Percentiles rank a stretch among this genome's conserved stretches.
Evolutionary conservation across 352 stramenopile genomes (phyloP).

Genomic region (Phytophthora lateralis): DNA sequence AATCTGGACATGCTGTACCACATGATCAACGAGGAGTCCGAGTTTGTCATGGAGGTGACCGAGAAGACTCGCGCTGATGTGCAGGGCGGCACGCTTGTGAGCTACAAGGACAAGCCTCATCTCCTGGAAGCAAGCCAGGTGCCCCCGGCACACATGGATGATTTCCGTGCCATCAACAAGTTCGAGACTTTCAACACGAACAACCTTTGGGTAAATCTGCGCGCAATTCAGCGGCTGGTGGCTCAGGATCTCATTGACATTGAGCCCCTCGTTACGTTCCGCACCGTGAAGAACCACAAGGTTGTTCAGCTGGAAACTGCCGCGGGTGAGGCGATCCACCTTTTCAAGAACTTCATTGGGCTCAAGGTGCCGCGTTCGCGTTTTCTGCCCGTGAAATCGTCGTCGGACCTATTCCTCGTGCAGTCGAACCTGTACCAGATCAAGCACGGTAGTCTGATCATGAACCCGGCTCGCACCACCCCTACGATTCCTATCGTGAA

Average conservation of each 20-base stretch:
- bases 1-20: constrained; percentile 98
- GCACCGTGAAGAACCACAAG: constrained; percentile 96
- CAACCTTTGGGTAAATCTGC: constrained; percentile 99
- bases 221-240: constrained; percentile 96
- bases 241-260: constrained; percentile 98
- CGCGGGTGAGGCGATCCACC: constrained; percentile 98
- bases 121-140: constrained; percentile 98
- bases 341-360: constrained; percentile 97
- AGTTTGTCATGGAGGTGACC: constrained; percentile 99
- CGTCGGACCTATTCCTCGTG: constrained; percentile 96
- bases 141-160: constrained; percentile 93
- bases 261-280: constrained; percentile 93
- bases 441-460: constrained; percentile 91
- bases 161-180: constrained; percentile 95
- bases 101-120: constrained; percentile 93
- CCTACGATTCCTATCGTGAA: constrained; percentile 93
- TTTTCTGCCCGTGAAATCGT: constrained; percentile 99
- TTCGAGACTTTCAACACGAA: constrained; percentile 99
- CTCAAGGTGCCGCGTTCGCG: constrained; percentile 96
- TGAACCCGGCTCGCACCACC: constrained; percentile 83
- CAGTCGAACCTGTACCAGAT: constrained; percentile 94
- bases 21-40: constrained; percentile 96
- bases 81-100: constrained; percentile 90
- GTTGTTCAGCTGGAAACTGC: constrained; percentile 96
- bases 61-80: constrained; percentile 94